Evolutionary conservation across 257 asterid genomes (phyloP).

Genomic region (Coffea eugenioides): DNA sequence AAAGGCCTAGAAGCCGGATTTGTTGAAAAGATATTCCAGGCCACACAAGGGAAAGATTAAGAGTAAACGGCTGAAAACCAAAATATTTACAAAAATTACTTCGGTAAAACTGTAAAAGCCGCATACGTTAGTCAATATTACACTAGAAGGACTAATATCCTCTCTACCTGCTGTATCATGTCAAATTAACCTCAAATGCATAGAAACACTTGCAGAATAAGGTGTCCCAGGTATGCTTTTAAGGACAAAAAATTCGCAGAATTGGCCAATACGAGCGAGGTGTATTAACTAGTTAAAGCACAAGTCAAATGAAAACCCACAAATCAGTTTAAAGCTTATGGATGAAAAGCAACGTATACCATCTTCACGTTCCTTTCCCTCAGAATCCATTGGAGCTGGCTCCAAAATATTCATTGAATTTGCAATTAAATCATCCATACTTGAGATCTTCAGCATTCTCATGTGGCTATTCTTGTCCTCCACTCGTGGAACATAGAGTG

Average conservation of each 20-base stretch:
- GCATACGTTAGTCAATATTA: background rate
- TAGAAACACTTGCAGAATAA: too few species aligned
- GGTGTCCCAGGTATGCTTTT: too few species aligned
- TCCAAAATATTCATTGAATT: constrained; percentile 92
- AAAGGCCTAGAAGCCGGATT: background rate
- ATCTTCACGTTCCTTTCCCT: constrained; percentile 84
- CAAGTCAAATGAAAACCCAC: too few species aligned
- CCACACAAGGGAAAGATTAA: background rate
- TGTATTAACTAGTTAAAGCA: too few species aligned
- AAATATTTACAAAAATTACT: background rate
- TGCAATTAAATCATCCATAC: constrained; percentile 75
- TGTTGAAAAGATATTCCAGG: background rate
- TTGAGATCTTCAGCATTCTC: constrained; percentile 85
- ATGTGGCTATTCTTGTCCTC: constrained; percentile 92
- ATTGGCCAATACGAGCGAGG: too few species aligned
- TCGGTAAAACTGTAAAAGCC: background rate
- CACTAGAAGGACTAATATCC: background rate
- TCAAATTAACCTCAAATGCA: too few species aligned
- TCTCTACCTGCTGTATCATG: too few species aligned
- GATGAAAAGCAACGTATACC: constrained; percentile 41
- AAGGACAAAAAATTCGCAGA: too few species aligned
- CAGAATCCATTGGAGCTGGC: constrained; percentile 65
- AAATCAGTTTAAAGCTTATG: background rate
- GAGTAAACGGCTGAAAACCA: too few species aligned
- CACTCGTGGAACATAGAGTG: constrained; percentile 88